Conservation (phyloP, 495 filamentous ascomycete genomes). For the Peziza echinospora region DNA sequence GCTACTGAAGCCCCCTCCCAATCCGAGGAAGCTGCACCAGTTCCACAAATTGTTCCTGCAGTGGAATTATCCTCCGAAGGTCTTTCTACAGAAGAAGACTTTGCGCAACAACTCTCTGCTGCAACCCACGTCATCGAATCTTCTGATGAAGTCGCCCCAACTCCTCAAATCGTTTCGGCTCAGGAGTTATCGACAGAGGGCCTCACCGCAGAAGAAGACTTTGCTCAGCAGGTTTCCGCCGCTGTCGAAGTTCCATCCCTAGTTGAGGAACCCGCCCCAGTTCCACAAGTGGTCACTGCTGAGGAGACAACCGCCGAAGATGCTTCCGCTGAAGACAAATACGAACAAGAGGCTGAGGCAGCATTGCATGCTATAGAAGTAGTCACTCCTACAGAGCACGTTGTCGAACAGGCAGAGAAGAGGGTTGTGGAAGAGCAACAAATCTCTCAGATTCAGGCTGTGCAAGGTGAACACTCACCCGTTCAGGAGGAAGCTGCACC, state of each 20-base stretch:
- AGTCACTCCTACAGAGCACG: no score
- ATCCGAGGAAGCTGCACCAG: background rate
- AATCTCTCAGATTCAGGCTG: no score
- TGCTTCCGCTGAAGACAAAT: background rate
- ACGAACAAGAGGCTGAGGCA: no score
- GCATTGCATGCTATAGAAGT: no score
- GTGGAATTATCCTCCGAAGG: background rate
- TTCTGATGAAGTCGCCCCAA: background rate
- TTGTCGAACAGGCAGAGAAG: no score
- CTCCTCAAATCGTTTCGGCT: background rate
- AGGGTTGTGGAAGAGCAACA: no score
- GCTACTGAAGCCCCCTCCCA: background rate
- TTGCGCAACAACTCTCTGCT: background rate
- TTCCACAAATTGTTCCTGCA: background rate
- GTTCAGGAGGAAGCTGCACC: background rate
- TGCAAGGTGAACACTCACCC: no score
- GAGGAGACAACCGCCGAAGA: background rate
- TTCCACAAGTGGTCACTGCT: background rate
- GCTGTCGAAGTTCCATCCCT: background rate
- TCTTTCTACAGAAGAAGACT: background rate
- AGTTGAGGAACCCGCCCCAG: background rate
- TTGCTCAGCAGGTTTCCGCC: background rate
- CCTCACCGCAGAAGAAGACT: background rate
- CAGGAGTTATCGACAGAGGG: background rate
- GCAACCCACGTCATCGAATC: background rate